Percentiles rank a stretch among this genome's conserved stretches.
Evolutionary conservation across 164 flowering plant species (phyloP).

Genomic region (Berberis vulgaris): DNA sequence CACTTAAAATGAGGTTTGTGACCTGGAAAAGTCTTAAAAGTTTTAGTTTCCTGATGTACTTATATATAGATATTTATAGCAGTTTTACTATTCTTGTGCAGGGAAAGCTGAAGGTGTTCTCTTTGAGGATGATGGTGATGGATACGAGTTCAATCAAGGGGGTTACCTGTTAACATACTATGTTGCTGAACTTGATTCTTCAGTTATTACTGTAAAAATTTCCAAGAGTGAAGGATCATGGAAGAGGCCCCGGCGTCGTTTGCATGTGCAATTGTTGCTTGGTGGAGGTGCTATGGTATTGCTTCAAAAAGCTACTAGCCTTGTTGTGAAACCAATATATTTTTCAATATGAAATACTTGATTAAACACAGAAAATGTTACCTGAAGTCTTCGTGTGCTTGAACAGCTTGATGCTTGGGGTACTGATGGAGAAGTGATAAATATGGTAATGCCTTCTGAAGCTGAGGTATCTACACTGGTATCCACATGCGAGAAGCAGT

Average conservation of each 20-base stretch:
- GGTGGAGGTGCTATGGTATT: conserved; percentile 74
- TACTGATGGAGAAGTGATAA: conserved; percentile 70
- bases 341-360: background rate
- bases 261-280: conserved; percentile 68
- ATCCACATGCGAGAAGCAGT: conserved; percentile 34
- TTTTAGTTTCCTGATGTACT: background rate
- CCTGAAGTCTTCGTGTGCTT: conserved; percentile 4
- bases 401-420: conserved; percentile 76
- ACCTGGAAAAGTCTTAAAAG: background rate
- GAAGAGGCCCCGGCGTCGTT: conserved; percentile 70
- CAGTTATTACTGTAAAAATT: conserved; percentile 59
- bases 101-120: conserved; percentile 87
- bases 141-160: conserved; percentile 66
- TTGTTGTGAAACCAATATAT: background rate
- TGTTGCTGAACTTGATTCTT: conserved; percentile 57
- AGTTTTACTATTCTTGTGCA: conserved; percentile 16
- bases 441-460: conserved; percentile 62
- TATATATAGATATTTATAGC: background rate
- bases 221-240: conserved; percentile 72
- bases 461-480: conserved; percentile 41
- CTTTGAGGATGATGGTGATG: conserved; percentile 96
- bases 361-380: background rate
- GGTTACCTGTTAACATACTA: conserved; percentile 68
- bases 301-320: background rate
- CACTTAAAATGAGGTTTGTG: too few species aligned